A percentile compares a stretch with the other conserved stretches of the same genome.
These are phyloP conservation scores for Smithsoniella earleae DNA, from an alignment of 163 green algal species.

Conservation along the genomic window DNA sequence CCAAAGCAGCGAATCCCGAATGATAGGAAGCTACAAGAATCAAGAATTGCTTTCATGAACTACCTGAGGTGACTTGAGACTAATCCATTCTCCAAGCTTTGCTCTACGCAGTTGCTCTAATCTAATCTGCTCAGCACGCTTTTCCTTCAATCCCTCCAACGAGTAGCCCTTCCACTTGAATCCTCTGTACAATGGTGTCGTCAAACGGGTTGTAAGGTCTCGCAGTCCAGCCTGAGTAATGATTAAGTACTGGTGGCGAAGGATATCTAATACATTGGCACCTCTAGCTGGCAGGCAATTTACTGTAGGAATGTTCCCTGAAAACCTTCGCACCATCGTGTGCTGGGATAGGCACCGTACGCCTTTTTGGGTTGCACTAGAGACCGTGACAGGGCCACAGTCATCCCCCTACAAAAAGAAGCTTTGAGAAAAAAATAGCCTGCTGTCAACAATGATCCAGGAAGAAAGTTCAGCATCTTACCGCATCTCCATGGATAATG, in stretches of 20 bases:
- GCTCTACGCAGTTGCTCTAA: neutral
- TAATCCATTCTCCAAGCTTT: neutral
- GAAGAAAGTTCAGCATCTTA: too few species aligned
- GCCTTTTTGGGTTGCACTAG: too few species aligned
- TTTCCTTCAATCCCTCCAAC: neutral
- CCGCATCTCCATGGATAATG: too few species aligned
- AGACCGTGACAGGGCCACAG: too few species aligned
- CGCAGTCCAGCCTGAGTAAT: neutral
- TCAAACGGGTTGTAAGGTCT: neutral
- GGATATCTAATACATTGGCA: constrained; percentile 23
- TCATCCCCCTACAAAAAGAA: too few species aligned
- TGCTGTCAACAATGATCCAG: too few species aligned
- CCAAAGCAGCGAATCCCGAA: too few species aligned
- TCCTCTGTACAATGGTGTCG: neutral
- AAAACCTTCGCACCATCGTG: neutral
- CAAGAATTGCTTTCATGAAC: too few species aligned
- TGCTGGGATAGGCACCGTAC: too few species aligned
- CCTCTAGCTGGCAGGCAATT: constrained; percentile 14
- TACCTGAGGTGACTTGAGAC: too few species aligned
- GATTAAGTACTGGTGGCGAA: constrained; percentile 17
- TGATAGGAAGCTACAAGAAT: too few species aligned
- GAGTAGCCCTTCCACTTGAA: neutral
- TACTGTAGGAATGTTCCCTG: neutral
- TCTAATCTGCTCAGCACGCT: neutral
- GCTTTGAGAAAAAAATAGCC: too few species aligned